A percentile compares a stretch with the other conserved stretches of the same genome.
These are phyloP conservation scores for Ascochyta rabiei DNA, from an alignment of 2,329 filamentous ascomycete species.

Conservation along the genomic window DNA sequence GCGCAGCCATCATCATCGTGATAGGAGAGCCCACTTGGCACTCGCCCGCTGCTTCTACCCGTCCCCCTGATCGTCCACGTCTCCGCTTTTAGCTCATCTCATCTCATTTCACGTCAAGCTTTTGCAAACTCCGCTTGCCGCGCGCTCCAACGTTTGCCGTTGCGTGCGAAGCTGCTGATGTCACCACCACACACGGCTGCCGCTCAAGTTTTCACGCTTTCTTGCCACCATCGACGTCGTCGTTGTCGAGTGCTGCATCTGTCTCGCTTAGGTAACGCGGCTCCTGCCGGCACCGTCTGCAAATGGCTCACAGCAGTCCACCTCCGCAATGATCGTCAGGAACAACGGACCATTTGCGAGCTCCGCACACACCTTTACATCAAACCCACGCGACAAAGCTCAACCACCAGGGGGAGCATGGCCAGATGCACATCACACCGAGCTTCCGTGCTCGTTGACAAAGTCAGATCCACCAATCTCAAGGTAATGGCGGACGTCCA, in stretches of 20 bases:
- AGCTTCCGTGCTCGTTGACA: not conserved
- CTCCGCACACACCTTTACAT: conserved; percentile 9
- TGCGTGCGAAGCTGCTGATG: conserved; percentile 6
- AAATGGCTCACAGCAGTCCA: conserved; percentile 5
- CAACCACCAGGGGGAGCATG: not conserved
- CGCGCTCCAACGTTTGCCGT: conserved; percentile 1
- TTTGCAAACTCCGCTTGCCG: conserved; percentile 15
- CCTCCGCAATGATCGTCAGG: conserved; percentile 18
- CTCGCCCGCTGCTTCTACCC: conserved; percentile 14
- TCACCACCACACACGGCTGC: not conserved
- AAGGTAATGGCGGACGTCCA: not conserved
- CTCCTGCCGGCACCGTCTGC: not conserved
- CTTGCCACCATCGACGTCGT: conserved; percentile 1
- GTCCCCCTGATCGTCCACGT: conserved; percentile 14
- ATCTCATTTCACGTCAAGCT: conserved; percentile 14
- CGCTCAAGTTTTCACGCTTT: not conserved
- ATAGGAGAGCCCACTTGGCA: conserved; percentile 12
- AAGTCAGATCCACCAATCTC: not conserved
- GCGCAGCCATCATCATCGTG: conserved; percentile 13
- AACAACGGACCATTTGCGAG: conserved; percentile 8
- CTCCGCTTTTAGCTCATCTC: conserved; percentile 19
- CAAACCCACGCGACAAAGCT: conserved; percentile 11
- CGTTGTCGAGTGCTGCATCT: not conserved
- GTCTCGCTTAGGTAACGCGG: not conserved
- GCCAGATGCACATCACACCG: not conserved